phyloP scores from a whole-genome alignment of 169 alveolate species.

The Eimeria maxima region DNA sequence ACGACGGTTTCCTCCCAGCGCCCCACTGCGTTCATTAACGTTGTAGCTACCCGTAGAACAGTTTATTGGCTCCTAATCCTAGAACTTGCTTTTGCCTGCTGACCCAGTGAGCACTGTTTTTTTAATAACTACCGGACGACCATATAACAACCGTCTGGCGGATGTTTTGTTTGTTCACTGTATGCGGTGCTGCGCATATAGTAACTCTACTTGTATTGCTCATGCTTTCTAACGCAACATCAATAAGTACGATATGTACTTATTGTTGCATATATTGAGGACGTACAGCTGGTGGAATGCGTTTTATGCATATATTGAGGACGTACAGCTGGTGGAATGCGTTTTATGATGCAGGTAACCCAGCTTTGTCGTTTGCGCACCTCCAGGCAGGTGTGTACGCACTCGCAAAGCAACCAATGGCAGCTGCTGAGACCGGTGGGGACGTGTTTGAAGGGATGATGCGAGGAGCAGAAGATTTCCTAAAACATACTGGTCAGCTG shows the following conservation, averaged over 20 bases:
- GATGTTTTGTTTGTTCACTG: neutral
- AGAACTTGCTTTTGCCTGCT: neutral
- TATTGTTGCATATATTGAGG: neutral
- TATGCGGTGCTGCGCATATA: neutral
- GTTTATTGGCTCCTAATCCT: neutral
- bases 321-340: neutral
- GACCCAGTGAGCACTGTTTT: neutral
- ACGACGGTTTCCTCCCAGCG: neutral
- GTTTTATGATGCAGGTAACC: slow-evolving; percentile 70
- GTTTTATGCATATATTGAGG: neutral
- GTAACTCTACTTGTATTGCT: neutral
- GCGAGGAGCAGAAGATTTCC: slow-evolving; percentile 86
- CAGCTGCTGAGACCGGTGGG: slow-evolving; percentile 83
- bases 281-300: neutral
- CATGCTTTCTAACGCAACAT: no score
- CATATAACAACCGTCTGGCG: neutral
- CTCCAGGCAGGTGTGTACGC: slow-evolving; percentile 82
- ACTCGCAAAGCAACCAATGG: slow-evolving; percentile 81
- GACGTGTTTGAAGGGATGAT: slow-evolving; percentile 87
- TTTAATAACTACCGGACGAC: neutral
- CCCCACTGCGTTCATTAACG: neutral
- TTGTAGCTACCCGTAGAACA: neutral
- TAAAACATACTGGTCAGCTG: slow-evolving; percentile 85
- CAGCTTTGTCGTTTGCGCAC: slow-evolving; percentile 83
- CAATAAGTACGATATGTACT: neutral